A percentile compares a stretch with the other conserved stretches of the same genome.
These are phyloP conservation scores for Kazachstania psychrophila DNA, from an alignment of 805 yeast genomes.

Conservation along the genomic window DNA sequence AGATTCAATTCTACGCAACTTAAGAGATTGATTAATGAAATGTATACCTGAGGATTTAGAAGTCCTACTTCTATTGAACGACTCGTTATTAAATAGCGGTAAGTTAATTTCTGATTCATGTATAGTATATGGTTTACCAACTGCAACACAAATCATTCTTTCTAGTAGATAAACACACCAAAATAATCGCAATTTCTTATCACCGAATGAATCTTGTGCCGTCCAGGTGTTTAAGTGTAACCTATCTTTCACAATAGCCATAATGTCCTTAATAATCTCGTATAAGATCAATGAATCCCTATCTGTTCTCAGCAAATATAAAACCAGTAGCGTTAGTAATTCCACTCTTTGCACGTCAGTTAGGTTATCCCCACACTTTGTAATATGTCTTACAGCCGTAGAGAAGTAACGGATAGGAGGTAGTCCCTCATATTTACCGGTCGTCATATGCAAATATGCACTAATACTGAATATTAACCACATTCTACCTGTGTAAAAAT, in stretches of 20 bases:
- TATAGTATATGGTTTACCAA: conserved; percentile 49
- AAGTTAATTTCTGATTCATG: conserved; percentile 41
- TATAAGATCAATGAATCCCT: conserved; percentile 47
- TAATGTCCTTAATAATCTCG: conserved; percentile 44
- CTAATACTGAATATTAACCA: conserved; percentile 47
- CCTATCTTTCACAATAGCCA: conserved; percentile 33
- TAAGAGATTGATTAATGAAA: conserved; percentile 50
- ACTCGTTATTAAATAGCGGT: conserved; percentile 41
- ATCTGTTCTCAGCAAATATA: conserved; percentile 52
- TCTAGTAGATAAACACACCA: conserved; percentile 57
- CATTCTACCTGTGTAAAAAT: conserved; percentile 46
- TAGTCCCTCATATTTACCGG: conserved; percentile 47
- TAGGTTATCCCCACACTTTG: conserved; percentile 36
- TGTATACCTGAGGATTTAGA: conserved; percentile 26
- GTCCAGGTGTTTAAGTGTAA: conserved; percentile 22
- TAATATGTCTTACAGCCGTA: conserved; percentile 48
- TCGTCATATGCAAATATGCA: conserved; percentile 43
- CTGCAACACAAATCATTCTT: conserved; percentile 51
- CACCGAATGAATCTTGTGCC: conserved; percentile 20
- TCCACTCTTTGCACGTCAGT: conserved; percentile 42
- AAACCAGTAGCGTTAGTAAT: conserved; percentile 41
- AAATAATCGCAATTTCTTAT: conserved; percentile 43
- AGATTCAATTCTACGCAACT: conserved; percentile 50
- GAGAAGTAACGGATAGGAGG: conserved; percentile 49
- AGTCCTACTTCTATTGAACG: conserved; percentile 19